These are phyloP conservation scores for Hemileia vastatrix DNA, from an alignment of 1,284 basidiomycete species.

Conservation along the genomic window DNA sequence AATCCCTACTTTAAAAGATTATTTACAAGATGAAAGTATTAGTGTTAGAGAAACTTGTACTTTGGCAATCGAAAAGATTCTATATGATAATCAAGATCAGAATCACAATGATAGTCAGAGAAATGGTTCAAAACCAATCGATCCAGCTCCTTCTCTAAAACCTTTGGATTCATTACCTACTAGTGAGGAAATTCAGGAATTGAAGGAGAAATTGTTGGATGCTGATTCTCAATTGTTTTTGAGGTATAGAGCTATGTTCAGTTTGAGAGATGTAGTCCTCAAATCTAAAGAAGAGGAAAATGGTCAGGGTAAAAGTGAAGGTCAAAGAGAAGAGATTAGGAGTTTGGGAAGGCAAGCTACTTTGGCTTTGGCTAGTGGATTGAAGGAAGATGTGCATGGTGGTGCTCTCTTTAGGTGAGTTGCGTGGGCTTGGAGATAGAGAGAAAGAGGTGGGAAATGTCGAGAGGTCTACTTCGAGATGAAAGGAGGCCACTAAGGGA, in stretches of 20 bases:
- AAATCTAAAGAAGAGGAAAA: too few relatives aligned
- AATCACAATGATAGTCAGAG: too few relatives aligned
- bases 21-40: slow-evolving; percentile 62
- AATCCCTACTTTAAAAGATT: slow-evolving; percentile 63
- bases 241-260: slow-evolving; percentile 97
- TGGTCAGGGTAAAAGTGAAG: too few relatives aligned
- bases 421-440: too few relatives aligned
- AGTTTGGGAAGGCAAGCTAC: slow-evolving; percentile 55
- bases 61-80: slow-evolving; percentile 89
- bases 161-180: too few relatives aligned
- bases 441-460: too few relatives aligned
- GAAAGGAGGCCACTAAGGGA: too few relatives aligned
- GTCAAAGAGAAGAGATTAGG: slow-evolving; percentile 45
- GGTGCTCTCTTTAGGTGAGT: slow-evolving; percentile 92
- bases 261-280: slow-evolving; percentile 68
- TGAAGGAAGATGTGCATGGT: slow-evolving; percentile 73
- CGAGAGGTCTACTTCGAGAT: too few relatives aligned
- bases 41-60: slow-evolving; percentile 94
- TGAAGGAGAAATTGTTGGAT: slow-evolving; percentile 62
- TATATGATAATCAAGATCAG: too few relatives aligned
- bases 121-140: slow-evolving; percentile 60
- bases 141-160: slow-evolving; percentile 70
- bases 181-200: too few relatives aligned
- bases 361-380: slow-evolving; percentile 79
- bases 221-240: slow-evolving; percentile 68